Conservation (phyloP, 2,329 filamentous ascomycete genomes). For the Trichoderma sp. region DNA sequence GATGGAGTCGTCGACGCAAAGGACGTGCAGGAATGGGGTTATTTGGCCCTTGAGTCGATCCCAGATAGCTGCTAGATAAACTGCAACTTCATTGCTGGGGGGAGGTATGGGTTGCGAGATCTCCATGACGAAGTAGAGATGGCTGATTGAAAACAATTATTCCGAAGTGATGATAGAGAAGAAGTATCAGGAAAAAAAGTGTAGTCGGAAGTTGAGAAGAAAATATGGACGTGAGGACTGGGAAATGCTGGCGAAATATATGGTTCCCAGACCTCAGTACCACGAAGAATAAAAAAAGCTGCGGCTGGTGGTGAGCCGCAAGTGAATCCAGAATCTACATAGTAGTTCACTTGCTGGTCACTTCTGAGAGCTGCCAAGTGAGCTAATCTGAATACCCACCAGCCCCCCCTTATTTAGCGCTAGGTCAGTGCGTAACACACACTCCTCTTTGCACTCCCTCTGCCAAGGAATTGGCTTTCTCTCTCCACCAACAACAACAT, state of each 20-base stretch:
- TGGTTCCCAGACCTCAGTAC: neutral
- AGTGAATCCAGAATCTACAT: neutral
- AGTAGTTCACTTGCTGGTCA: neutral
- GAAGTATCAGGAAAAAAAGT: neutral
- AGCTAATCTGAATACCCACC: neutral
- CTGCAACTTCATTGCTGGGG: neutral
- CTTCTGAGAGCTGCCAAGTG: neutral
- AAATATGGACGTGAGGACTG: neutral
- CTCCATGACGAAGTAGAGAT: neutral
- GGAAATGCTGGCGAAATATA: neutral
- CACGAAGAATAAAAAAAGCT: neutral
- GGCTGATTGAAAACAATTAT: neutral
- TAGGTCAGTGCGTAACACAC: neutral
- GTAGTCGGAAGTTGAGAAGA: neutral
- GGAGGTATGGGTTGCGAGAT: neutral
- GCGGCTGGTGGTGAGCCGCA: neutral
- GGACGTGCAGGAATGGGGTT: conserved; percentile 22
- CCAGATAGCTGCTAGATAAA: conserved; percentile 23
- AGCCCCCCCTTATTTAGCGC: neutral
- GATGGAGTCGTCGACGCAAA: conserved; percentile 22
- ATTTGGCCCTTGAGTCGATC: conserved; percentile 20
- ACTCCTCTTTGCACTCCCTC: neutral
- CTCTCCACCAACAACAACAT: neutral
- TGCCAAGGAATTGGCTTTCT: neutral
- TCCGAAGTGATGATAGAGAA: neutral